These are phyloP conservation scores for grape (Vitis vinifera) DNA, from an alignment of 164 flowering plant species.

Conservation along the genomic window DNA sequence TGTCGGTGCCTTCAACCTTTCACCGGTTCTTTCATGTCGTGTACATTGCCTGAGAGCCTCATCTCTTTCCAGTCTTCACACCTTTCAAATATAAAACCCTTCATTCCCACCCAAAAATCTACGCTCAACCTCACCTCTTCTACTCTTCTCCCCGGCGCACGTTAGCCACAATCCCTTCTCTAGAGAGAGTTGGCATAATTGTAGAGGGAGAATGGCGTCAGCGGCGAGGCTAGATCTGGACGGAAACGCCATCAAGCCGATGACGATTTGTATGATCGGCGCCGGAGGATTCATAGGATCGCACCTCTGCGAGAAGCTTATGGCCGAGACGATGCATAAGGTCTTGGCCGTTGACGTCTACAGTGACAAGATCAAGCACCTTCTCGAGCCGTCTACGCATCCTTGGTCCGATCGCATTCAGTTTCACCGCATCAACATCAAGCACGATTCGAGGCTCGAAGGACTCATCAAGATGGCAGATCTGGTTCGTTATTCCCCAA, in stretches of 20 bases:
- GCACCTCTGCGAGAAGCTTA: constrained; percentile 84
- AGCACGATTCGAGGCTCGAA: constrained; percentile 94
- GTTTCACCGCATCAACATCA: constrained; percentile 94
- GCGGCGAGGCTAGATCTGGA: constrained; percentile 69
- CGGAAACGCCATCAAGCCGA: constrained; percentile 63
- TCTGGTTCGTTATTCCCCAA: constrained; percentile 55
- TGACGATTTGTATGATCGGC: constrained; percentile 86
- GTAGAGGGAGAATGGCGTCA: constrained; percentile 26
- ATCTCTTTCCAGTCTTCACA: no score
- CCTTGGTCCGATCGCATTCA: constrained; percentile 77
- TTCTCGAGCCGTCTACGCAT: constrained; percentile 49
- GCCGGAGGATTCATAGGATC: constrained; percentile 95
- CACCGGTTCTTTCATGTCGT: no score
- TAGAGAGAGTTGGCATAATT: not conserved
- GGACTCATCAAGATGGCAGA: constrained; percentile 95
- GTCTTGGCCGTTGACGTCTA: constrained; percentile 80
- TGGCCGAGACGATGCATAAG: constrained; percentile 75
- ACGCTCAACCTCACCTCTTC: not conserved
- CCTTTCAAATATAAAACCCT: no score
- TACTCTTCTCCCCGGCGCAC: not conserved
- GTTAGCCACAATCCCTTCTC: not conserved
- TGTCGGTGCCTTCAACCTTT: no score
- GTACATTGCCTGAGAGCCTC: no score
- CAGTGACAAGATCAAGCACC: constrained; percentile 83
- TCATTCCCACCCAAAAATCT: no score